A percentile compares a stretch with the other conserved stretches of the same genome.
Evolutionary conservation across 148 eudicot species (phyloP).

Genomic region (Camellia japonica): DNA sequence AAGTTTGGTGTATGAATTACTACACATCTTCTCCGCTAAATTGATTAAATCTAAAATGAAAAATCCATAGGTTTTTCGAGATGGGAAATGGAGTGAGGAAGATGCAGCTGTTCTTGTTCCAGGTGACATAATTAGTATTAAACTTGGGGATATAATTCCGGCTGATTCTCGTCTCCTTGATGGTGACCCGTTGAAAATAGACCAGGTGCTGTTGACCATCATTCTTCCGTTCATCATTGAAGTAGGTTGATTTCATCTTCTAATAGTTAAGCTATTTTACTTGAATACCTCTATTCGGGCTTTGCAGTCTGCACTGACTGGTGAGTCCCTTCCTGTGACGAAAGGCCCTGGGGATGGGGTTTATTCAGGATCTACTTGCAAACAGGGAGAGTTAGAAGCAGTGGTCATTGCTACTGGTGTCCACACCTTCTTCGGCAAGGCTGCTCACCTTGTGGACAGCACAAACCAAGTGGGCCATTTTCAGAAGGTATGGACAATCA

Average conservation of each 20-base stretch:
- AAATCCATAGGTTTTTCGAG: constrained; percentile 43
- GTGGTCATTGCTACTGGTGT: constrained; percentile 56
- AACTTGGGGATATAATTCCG: constrained; percentile 54
- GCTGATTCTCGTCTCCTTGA: constrained; percentile 56
- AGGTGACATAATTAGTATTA: constrained; percentile 46
- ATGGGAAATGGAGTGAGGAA: constrained; percentile 49
- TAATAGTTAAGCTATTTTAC: neutral
- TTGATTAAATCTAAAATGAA: neutral
- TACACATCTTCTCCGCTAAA: neutral
- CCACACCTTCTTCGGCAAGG: constrained; percentile 55
- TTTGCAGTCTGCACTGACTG: constrained; percentile 52
- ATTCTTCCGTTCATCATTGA: neutral
- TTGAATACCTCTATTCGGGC: constrained; percentile 3
- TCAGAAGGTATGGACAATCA: constrained; percentile 32
- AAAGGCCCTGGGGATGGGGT: constrained; percentile 45
- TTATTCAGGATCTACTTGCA: constrained; percentile 56
- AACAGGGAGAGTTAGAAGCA: constrained; percentile 57
- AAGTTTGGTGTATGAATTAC: neutral
- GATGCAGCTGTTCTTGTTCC: constrained; percentile 51
- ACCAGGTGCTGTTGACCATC: constrained; percentile 29
- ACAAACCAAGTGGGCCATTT: constrained; percentile 58
- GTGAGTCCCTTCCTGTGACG: constrained; percentile 59
- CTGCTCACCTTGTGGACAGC: constrained; percentile 57
- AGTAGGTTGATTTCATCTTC: neutral
- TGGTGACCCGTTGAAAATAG: constrained; percentile 57